Conservation (phyloP, 1,284 basidiomycete genomes). For the Leccinum huronense region DNA sequence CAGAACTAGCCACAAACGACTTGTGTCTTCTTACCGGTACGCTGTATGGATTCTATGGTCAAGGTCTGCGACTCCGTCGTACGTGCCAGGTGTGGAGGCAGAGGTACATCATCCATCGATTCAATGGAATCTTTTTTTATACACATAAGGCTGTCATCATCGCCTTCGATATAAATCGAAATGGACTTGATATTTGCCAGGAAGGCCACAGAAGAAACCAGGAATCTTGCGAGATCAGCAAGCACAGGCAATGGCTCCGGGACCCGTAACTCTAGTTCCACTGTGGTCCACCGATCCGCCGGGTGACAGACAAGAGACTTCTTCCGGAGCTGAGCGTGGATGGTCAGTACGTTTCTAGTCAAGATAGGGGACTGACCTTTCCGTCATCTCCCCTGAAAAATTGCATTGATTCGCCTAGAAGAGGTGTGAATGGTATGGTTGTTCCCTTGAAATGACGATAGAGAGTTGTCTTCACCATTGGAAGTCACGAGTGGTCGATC, state of each 20-base stretch:
- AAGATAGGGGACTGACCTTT: slow-evolving; percentile 22
- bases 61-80: not conserved
- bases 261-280: slow-evolving; percentile 45
- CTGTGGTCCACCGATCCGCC: slow-evolving; percentile 43
- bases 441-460: not conserved
- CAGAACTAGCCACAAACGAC: not conserved
- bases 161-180: slow-evolving; percentile 74
- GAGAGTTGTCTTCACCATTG: slow-evolving; percentile 47
- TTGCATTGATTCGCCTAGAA: slow-evolving; percentile 23
- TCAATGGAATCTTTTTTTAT: slow-evolving; percentile 53
- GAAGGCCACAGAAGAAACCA: slow-evolving; percentile 90
- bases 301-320: slow-evolving; percentile 52
- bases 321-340: slow-evolving; percentile 8
- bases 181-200: slow-evolving; percentile 78
- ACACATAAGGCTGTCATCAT: slow-evolving; percentile 67
- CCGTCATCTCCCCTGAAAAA: slow-evolving; percentile 80
- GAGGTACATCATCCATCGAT: not conserved
- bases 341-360: slow-evolving; percentile 36
- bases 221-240: slow-evolving; percentile 79
- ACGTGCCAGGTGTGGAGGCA: slow-evolving; percentile 1
- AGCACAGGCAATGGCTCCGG: slow-evolving; percentile 61
- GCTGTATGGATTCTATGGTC: slow-evolving; percentile 15
- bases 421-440: not conserved
- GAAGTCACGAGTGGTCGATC: slow-evolving; percentile 91
- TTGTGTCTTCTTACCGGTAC: slow-evolving; percentile 3